Base-by-base conservation (phyloP, 257 asterid genomes). In the Solanum bulbocastanum region DNA sequence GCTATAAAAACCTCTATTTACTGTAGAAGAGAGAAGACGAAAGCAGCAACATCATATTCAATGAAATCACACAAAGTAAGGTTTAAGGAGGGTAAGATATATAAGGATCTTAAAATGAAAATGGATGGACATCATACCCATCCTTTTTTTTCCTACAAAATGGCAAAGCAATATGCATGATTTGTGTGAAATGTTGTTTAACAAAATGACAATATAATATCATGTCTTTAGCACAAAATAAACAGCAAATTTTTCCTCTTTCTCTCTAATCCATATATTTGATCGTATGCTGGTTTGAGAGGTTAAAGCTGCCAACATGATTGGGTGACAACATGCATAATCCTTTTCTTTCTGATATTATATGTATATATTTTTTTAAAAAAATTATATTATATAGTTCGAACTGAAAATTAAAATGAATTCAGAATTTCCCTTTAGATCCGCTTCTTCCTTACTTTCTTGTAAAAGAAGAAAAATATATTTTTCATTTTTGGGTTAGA, bases 251-350 rank as follows among this genome's bases (percentile, higher is more conserved):
- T 23, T 83, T 66, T 60, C 5, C 52, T 20, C 23, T 60, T 3
- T 74, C 87, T 87, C 23, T 83, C 3, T 18, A 52, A 52, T 52
- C n/a, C 62, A 10, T 62, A 4, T 5, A 7, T 25, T 42, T 74
- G 15, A 73, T 32, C 88, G 91, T 88, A 82, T 91, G 96, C 92
- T 94, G 96, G 94, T 91, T 86, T 88, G 97, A 95, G 98, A 93
- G 98, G 90, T 90, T 95, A 95, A 95, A 95, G 98, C 96, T 95
- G 95, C 98, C 98, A 95, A 94, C 98, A 91, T 95, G 98, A 95
- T 94, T 96, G 94, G 97, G 89, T 92, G 87, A 86, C 10, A 30
- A 68, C 68, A 20, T 20, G 23, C 83, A 25, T 33, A 71, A 71
- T 75, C 87, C 56, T 36, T 75, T 68, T 40, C 79, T 60, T 52